Evolutionary conservation across 2,329 filamentous ascomycete species (phyloP).

Genomic region (Cordyceps tenuipes): DNA sequence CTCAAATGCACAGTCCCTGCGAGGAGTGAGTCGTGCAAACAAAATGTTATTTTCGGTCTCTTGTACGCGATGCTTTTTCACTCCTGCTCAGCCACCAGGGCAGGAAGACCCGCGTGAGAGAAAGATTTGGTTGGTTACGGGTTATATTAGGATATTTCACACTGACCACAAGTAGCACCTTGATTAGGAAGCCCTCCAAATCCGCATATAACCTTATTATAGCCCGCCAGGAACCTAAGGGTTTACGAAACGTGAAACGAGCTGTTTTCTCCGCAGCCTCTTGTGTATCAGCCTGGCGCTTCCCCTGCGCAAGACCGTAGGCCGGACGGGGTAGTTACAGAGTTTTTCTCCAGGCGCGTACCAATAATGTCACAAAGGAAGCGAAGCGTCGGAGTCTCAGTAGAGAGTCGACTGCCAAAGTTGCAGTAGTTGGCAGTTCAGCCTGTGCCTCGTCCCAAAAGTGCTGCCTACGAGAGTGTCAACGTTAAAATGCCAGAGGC

Average conservation of each 20-base stretch:
- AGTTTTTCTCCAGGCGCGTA: neutral
- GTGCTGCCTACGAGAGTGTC: neutral
- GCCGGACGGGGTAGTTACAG: no score
- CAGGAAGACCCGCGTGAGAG: neutral
- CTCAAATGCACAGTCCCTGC: no score
- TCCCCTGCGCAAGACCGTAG: neutral
- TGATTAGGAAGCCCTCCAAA: conserved; percentile 1
- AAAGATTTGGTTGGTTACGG: neutral
- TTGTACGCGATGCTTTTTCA: neutral
- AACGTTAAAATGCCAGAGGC: no score
- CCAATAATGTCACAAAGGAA: neutral
- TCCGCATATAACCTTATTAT: neutral
- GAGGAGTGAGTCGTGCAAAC: no score
- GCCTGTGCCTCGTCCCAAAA: neutral
- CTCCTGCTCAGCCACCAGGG: neutral
- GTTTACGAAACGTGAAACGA: neutral
- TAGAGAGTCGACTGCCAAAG: neutral
- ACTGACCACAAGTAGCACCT: neutral
- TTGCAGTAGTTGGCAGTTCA: neutral
- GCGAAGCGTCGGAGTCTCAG: neutral
- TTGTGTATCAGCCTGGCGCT: conserved; percentile 6
- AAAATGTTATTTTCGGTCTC: neutral
- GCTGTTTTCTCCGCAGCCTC: neutral
- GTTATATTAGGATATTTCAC: neutral
- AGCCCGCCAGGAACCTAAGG: neutral